Conservation (phyloP, 2,329 filamentous ascomycete species). For the Pseudocercospora fijiensis region DNA sequence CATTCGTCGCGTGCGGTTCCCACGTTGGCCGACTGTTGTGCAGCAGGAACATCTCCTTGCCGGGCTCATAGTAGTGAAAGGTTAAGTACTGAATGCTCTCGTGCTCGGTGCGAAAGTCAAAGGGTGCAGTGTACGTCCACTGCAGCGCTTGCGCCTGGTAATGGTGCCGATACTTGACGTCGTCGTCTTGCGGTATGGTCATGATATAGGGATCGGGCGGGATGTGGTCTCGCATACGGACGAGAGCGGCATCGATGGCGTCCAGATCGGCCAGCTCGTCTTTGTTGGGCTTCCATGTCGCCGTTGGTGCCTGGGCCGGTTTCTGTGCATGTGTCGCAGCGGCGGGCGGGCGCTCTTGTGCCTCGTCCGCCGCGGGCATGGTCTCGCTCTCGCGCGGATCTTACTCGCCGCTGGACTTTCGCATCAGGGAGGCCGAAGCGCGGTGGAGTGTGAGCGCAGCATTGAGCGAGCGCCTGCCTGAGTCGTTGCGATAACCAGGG, state of each 20-base stretch:
- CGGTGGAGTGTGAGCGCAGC: constrained; percentile 6
- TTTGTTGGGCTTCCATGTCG: constrained; percentile 26
- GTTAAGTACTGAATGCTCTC: constrained; percentile 61
- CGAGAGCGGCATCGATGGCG: constrained; percentile 43
- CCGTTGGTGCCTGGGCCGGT: constrained; percentile 1
- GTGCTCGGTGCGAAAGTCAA: constrained; percentile 54
- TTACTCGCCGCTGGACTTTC: background rate
- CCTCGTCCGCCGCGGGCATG: constrained; percentile 23
- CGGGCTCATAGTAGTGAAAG: constrained; percentile 58
- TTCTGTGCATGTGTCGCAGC: constrained; percentile 19
- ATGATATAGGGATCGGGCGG: constrained; percentile 49
- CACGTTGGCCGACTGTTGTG: constrained; percentile 33
- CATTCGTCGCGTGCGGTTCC: constrained; percentile 32
- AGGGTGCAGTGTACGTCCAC: constrained; percentile 53
- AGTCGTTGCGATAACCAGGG: background rate
- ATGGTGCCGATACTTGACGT: constrained; percentile 44
- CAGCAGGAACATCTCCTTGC: constrained; percentile 37
- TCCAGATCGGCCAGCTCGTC: constrained; percentile 39
- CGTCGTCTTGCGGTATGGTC: constrained; percentile 47
- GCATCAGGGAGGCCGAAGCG: constrained; percentile 15
- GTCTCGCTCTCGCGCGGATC: constrained; percentile 1
- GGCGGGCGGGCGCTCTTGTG: constrained; percentile 16
- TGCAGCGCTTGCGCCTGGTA: constrained; percentile 41
- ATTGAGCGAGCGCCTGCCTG: constrained; percentile 6
- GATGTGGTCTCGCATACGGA: constrained; percentile 46